phyloP scores from a whole-genome alignment of 768 basidiomycete genomes.

The Podaxis sp. region DNA sequence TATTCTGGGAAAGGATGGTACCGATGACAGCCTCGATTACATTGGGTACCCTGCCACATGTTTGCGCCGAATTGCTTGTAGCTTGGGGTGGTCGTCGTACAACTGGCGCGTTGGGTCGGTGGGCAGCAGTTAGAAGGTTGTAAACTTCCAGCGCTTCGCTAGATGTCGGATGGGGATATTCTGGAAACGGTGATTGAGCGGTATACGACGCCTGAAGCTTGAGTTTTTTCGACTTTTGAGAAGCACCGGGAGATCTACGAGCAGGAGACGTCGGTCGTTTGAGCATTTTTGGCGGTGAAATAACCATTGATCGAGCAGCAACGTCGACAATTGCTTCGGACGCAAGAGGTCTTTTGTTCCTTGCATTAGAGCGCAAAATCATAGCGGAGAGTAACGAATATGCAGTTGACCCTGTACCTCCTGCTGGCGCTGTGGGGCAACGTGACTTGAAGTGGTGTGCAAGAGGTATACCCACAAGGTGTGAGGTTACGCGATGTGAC shows the following conservation, averaged over 20 bases:
- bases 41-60: slow-evolving; percentile 44
- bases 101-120: slow-evolving; percentile 27
- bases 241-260: not conserved
- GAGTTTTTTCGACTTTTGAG: slow-evolving; percentile 36
- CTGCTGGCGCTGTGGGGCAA: too few species aligned
- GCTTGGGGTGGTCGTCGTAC: slow-evolving; percentile 19
- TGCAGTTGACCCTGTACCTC: not conserved
- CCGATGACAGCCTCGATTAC: slow-evolving; percentile 56
- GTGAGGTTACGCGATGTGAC: too few species aligned
- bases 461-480: not conserved
- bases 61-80: slow-evolving; percentile 34
- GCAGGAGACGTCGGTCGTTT: not conserved
- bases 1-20: slow-evolving; percentile 60
- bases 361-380: not conserved
- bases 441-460: not conserved
- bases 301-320: slow-evolving; percentile 5
- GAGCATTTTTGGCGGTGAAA: not conserved
- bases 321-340: not conserved
- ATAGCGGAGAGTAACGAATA: not conserved
- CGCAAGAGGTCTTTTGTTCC: not conserved
- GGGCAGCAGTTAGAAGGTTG: slow-evolving; percentile 34
- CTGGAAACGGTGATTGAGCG: slow-evolving; percentile 42
- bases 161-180: slow-evolving; percentile 39
- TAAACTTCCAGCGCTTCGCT: slow-evolving; percentile 36
- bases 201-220: slow-evolving; percentile 41